Base-by-base conservation (phyloP, 352 stramenopile genomes). In the Phytophthora colocasiae region DNA sequence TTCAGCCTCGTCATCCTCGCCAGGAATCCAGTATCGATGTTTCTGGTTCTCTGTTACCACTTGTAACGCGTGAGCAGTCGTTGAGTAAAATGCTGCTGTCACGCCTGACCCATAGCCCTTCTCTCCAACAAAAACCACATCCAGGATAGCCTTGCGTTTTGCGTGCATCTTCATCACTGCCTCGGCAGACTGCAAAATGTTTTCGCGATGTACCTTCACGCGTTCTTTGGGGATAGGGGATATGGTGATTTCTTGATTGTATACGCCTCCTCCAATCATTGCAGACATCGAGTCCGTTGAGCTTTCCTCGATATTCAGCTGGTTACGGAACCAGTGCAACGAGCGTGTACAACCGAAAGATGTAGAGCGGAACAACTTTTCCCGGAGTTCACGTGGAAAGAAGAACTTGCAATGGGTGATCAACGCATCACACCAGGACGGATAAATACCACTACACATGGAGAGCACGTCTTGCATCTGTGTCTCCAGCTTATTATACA, bases 31-130 rank as follows among this genome's bases (percentile, higher is more conserved):
- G n/a, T 77, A 87, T 4, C 59, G 66, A 52, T 74, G 59, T 10
- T 69, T 58, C 5, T 66, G 43, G 49, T 90, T 88, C 48, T 91
- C 83, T 39, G 59, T 68, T 4, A 87, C 29, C 5, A 63, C 72
- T 55, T 93, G 88, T 11, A 96, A 53, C 11, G 83, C 86, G 12
- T 89, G 67, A 8, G 88, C 85, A 14, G 81, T 87, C 7, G 87
- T 86, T 22, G 88, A 96, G 62, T 95, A 96, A 52, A 96, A 96
- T 9, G 85, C 84, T 8, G 88, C 88, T 1, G 88, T 96, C 19
- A 96, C 88, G 10, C 88, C 88, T 4, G 88, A 93, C 3, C 88
- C 88, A 57, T 95, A 96, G 9, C 88, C 88, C 45, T 92, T 92
- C 69, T 96, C 88, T 10, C 88, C 88, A 24, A 88, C 75, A 76